Percentiles rank a stretch among this genome's conserved stretches.
Evolutionary conservation across 2,329 filamentous ascomycete genomes (phyloP).

Genomic region (Fusarium nisikadoi): DNA sequence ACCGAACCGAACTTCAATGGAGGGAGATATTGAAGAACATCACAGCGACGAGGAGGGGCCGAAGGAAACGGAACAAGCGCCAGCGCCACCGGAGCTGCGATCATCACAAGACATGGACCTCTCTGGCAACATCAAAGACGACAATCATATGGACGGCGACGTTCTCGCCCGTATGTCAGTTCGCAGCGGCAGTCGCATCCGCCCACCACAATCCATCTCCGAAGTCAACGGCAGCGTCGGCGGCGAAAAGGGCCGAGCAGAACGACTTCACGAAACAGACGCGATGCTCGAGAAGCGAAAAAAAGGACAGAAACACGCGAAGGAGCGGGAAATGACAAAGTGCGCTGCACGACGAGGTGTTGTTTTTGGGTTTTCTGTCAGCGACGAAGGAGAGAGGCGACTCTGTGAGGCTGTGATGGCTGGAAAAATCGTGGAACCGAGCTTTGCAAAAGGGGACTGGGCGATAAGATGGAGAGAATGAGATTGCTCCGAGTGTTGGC

Average conservation of each 20-base stretch:
- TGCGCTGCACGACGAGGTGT: conserved; percentile 70
- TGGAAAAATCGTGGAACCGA: conserved; percentile 67
- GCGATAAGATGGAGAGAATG: conserved; percentile 65
- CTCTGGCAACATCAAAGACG: neutral
- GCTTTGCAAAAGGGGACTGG: conserved; percentile 71
- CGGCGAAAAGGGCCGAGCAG: conserved; percentile 65
- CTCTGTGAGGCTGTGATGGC: conserved; percentile 70
- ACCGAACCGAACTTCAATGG: neutral
- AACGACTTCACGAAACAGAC: conserved; percentile 62
- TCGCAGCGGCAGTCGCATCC: conserved; percentile 51
- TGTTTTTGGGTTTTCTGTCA: conserved; percentile 61
- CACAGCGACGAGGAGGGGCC: neutral
- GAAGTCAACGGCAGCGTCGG: conserved; percentile 67
- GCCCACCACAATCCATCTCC: conserved; percentile 53
- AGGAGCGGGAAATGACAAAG: conserved; percentile 67
- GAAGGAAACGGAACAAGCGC: neutral
- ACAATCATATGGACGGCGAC: conserved; percentile 54
- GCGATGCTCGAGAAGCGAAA: conserved; percentile 61
- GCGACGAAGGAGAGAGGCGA: conserved; percentile 39
- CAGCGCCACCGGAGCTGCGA: neutral
- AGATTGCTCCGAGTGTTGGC: neutral
- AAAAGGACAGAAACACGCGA: conserved; percentile 57
- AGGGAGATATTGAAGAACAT: neutral
- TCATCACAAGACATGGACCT: neutral
- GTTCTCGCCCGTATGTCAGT: conserved; percentile 48